Conservation (phyloP, 2,329 filamentous ascomycete genomes). For the Epichloe scottii region DNA sequence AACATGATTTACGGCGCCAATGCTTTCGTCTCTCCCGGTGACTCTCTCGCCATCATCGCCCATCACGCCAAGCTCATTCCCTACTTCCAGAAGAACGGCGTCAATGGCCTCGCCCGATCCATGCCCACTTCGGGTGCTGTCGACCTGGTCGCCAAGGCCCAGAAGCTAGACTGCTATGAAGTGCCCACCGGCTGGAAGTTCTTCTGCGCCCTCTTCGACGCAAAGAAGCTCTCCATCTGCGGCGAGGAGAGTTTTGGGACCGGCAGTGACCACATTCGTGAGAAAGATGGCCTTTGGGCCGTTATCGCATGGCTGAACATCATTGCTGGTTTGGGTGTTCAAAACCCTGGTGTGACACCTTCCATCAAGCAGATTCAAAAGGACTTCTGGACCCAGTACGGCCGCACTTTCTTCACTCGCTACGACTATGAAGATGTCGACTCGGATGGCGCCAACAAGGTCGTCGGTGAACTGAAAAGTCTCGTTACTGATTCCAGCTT, state of each 20-base stretch:
- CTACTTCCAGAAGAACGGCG: constrained; percentile 95
- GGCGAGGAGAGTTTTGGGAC: constrained; percentile 98
- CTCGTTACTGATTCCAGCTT: constrained; percentile 65
- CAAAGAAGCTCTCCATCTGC: constrained; percentile 93
- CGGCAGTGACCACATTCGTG: constrained; percentile 95
- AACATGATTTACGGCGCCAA: constrained; percentile 99
- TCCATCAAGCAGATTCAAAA: constrained; percentile 94
- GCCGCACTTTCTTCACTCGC: constrained; percentile 96
- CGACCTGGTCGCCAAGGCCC: constrained; percentile 89
- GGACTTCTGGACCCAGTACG: constrained; percentile 94
- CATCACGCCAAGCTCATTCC: constrained; percentile 94
- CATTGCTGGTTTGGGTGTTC: constrained; percentile 82
- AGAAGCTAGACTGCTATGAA: constrained; percentile 85
- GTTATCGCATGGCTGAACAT: constrained; percentile 98
- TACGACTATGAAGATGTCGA: constrained; percentile 98
- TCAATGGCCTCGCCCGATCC: constrained; percentile 87
- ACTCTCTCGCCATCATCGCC: constrained; percentile 95
- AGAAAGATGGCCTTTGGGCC: constrained; percentile 98
- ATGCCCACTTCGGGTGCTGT: constrained; percentile 97
- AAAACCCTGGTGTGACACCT: constrained; percentile 65
- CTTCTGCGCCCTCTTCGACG: constrained; percentile 92
- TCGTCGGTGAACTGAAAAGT: constrained; percentile 68
- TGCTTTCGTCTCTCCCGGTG: constrained; percentile 90
- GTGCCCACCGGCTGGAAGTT: constrained; percentile 99
- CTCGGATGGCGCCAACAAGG: constrained; percentile 79